A percentile compares a stretch with the other conserved stretches of the same genome.
Evolutionary conservation across 2,329 filamentous ascomycete species (phyloP).

Genomic region (Exophiala calicioides): DNA sequence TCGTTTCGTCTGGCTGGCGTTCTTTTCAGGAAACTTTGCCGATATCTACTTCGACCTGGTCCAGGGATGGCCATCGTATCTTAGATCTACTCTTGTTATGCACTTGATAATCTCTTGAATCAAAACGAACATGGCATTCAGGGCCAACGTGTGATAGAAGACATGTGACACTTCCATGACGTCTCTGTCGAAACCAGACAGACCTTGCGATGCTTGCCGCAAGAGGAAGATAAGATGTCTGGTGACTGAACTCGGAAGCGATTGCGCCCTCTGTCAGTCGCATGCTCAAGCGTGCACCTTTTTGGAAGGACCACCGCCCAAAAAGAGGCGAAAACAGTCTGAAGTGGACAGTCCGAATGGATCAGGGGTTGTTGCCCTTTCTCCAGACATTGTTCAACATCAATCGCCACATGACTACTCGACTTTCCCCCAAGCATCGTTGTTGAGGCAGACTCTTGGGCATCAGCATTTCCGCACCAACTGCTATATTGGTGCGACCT

Average conservation of each 20-base stretch:
- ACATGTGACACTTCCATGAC: conserved; percentile 4
- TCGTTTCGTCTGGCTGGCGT: no score
- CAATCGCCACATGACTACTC: conserved; percentile 6
- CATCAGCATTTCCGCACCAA: conserved; percentile 10
- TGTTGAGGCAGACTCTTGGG: conserved; percentile 6
- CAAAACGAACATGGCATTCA: no score
- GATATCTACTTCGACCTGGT: no score
- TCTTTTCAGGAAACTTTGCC: no score
- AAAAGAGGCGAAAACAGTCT: conserved; percentile 16
- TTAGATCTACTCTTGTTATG: no score
- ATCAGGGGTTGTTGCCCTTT: conserved; percentile 6
- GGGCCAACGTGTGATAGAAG: no score
- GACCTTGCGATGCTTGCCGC: conserved; percentile 12
- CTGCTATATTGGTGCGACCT: conserved; percentile 6
- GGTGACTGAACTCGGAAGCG: conserved; percentile 4
- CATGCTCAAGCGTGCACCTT: conserved; percentile 6
- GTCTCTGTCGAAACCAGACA: conserved; percentile 10
- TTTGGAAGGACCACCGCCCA: conserved; percentile 8
- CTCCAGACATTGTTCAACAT: conserved; percentile 1
- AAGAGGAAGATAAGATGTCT: conserved; percentile 6
- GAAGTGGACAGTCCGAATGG: conserved; percentile 1
- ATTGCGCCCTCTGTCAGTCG: conserved; percentile 9
- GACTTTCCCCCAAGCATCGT: conserved; percentile 7
- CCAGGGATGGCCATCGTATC: no score
- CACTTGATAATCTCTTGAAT: no score